Base-by-base conservation (phyloP, 106 monocot genomes). In the Dendrobium nobile region DNA sequence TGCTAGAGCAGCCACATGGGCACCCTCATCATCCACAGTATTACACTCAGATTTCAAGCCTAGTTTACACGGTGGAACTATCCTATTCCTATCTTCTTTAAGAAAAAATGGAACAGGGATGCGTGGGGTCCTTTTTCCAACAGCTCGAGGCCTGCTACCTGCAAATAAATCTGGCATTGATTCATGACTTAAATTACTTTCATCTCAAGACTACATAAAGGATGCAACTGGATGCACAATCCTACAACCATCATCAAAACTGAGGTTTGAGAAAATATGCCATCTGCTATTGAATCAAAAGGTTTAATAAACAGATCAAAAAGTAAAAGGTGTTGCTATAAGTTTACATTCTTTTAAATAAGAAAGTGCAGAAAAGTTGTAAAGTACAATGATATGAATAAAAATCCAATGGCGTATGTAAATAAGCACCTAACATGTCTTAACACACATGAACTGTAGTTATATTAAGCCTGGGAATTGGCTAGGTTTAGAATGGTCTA, bases 111-210 rank as follows among this genome's bases (percentile, higher is more conserved):
- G 88, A 87, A 99, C 90, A 84, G 93, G 88, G 58, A 95, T 80
- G 6, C 99, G 84, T 59, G 99, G 99, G 15, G 99, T 99, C 76
- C 99, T 90, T 88, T 99, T 99, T 41, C 99, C 99, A 85, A 99
- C 99, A 82, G 82, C 99, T 83, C 93, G 93, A 77, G 95, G 95
- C 77, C 84, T 84, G 83, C 75, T 86, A 77, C 87, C 92, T 87
- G 87, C 61, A 85, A 87, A 79, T 77, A 86, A 44, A 83, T 89
- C 84, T 89, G 85, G 51, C 26, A 84, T 80, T 42, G 48, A 79
- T 86, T 81, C 76, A 76, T 48, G 27, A 48, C 13, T 51, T 76
- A 16, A 76, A 76, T 27, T 76, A 7, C 26, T 48, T 75, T 41
- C 20, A 41, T 44, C 0, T 74, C 70, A 74, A 74, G 4, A 20